Base-by-base conservation (phyloP, 73 alveolate species). In the Stentor coeruleus region DNA sequence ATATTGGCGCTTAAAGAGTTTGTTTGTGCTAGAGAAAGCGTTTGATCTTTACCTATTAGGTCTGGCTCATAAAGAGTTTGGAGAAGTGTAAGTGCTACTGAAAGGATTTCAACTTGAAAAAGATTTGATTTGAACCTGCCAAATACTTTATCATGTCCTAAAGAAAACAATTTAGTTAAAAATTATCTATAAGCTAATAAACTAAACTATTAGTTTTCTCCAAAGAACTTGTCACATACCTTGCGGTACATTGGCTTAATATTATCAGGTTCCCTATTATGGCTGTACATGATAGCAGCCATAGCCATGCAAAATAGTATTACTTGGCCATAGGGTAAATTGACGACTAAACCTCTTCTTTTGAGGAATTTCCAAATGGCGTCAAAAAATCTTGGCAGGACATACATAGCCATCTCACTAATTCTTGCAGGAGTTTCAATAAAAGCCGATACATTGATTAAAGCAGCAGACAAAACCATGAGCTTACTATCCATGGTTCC, bases 321-420 rank as follows among this genome's bases (percentile, higher is more conserved):
- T 6, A 89, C 92, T 38, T 89, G 92, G 57, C 90, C 90, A 74
- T 82, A 77, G 26, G 89, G 86, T 0, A 89, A 59, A 20, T 90
- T 74, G 14, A 38, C 77, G 15, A 83, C 90, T 49, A 87, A 59
- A 0, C 87, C 86, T 60, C 95, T 81, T 87, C 88, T 89, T 59
- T 86, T 84, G 28, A 88, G 39, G 60, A 76, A 82, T n/a, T 81
- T 85, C 95, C 95, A 89, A 14, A 82, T 49, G 3, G 92, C 88
- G 38, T 89, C 95, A 35, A 89, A 37, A 59, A 86, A 85, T 3
- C 92, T 38, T n/a, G 95, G 95, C 4, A 89, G 40, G 59, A 89
- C 76, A 74, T 89, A 89, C 59, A 89, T 84, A 11, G 95, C 86
- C 37, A 89, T 49, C 35, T 89, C 95, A 30, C 92, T 81, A 3